Percentiles rank a stretch among this genome's conserved stretches.
phyloP scores from a whole-genome alignment of 2,329 filamentous ascomycete genomes.

The Sporothrix schenckii region DNA sequence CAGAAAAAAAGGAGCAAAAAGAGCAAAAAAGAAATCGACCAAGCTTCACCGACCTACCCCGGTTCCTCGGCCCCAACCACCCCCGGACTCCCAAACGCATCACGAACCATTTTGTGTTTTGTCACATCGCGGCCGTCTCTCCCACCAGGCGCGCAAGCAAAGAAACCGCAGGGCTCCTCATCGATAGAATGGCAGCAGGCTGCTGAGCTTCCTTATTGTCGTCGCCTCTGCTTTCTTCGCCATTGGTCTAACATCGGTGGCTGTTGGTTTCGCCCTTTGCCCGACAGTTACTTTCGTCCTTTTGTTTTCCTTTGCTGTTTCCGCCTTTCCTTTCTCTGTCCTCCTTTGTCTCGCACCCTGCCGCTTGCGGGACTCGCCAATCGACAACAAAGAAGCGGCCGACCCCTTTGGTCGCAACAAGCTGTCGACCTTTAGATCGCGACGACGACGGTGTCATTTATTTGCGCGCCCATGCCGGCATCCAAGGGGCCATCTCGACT shows the following conservation, averaged over 20 bases:
- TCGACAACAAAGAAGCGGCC: constrained; percentile 21
- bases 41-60: constrained; percentile 26
- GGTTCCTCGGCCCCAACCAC: constrained; percentile 21
- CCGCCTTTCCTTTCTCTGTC: background rate
- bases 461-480: background rate
- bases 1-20: constrained; percentile 27
- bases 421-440: constrained; percentile 5
- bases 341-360: background rate
- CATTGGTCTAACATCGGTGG: background rate
- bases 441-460: background rate
- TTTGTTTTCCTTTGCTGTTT: constrained; percentile 15
- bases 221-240: background rate
- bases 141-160: background rate
- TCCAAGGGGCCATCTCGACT: background rate
- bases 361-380: constrained; percentile 28
- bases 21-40: background rate
- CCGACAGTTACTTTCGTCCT: constrained; percentile 3
- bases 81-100: constrained; percentile 18
- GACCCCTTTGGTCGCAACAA: background rate
- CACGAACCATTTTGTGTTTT: background rate
- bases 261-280: constrained; percentile 15
- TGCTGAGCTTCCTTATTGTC: constrained; percentile 22
- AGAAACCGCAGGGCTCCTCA: background rate
- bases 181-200: constrained; percentile 26
- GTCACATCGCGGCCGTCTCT: background rate